A percentile compares a stretch with the other conserved stretches of the same genome.
phyloP scores from a whole-genome alignment of 1,284 basidiomycete genomes.

The Boletus putidus region DNA sequence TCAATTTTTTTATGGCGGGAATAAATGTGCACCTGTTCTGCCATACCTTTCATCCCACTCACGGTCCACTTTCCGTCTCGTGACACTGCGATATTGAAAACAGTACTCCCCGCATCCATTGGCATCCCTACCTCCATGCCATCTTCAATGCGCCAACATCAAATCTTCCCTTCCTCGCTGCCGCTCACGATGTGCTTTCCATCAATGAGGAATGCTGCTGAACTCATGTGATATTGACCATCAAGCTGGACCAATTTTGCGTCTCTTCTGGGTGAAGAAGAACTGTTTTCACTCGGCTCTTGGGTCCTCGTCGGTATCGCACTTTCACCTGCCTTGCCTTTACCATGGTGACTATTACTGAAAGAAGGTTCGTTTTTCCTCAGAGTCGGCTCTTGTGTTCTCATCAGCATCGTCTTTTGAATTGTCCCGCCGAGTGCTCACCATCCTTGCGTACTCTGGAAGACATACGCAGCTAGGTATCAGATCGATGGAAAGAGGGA shows the following conservation, averaged over 20 bases:
- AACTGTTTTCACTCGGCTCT: not conserved
- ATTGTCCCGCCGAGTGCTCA: no score
- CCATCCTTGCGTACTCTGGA: not conserved
- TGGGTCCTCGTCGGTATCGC: not conserved
- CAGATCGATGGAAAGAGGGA: not conserved
- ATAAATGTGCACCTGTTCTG: no score
- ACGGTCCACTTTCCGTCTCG: constrained; percentile 13
- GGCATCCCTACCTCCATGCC: not conserved
- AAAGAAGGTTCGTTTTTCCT: no score
- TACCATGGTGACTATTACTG: no score
- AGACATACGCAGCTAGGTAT: not conserved
- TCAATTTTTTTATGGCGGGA: no score
- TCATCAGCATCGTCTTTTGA: no score
- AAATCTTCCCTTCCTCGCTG: constrained; percentile 5
- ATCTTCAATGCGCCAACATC: constrained; percentile 7
- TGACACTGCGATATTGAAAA: not conserved
- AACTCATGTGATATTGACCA: not conserved
- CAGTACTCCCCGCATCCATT: not conserved
- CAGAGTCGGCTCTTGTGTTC: no score
- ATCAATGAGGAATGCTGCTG: not conserved
- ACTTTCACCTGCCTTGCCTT: no score
- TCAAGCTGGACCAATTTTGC: not conserved
- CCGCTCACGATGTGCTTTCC: not conserved
- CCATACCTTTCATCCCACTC: constrained; percentile 3
- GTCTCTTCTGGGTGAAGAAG: no score